Evolutionary conservation across 345 rosid genomes (phyloP).

Genomic region (Eutrema yunnanense): DNA sequence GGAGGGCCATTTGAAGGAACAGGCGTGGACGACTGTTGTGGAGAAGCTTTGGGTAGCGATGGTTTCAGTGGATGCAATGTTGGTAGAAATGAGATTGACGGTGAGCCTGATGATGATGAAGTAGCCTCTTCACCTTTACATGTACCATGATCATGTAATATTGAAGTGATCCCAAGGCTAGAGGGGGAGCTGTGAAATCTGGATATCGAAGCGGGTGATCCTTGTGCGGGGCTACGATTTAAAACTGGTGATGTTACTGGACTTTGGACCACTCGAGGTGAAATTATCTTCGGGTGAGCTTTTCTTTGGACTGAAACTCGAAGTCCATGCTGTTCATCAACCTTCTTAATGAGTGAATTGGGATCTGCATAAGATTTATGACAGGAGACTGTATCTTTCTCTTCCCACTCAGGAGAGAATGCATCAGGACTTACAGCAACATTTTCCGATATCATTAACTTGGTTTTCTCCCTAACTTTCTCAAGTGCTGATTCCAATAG

Average conservation of each 20-base stretch:
- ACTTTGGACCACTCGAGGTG: constrained; percentile 42
- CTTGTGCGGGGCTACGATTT: constrained; percentile 35
- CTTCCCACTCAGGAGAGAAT: constrained; percentile 25
- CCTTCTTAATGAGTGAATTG: constrained; percentile 31
- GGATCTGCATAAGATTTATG: constrained; percentile 33
- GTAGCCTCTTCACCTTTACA: constrained; percentile 39
- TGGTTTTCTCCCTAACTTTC: constrained; percentile 37
- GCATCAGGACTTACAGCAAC: constrained; percentile 22
- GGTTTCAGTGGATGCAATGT: constrained; percentile 21
- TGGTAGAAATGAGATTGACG: constrained; percentile 13
- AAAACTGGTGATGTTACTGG: constrained; percentile 41
- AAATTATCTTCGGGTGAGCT: constrained; percentile 50
- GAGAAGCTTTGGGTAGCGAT: constrained; percentile 9
- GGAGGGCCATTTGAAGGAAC: constrained; percentile 9
- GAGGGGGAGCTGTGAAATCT: constrained; percentile 54
- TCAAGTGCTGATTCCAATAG: constrained; percentile 35
- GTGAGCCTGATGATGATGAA: constrained; percentile 25
- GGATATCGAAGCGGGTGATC: constrained; percentile 40
- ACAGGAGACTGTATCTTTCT: constrained; percentile 18
- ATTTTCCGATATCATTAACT: constrained; percentile 30
- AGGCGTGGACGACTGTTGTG: not conserved
- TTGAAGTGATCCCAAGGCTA: constrained; percentile 66
- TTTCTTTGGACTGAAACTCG: constrained; percentile 45
- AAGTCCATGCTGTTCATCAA: constrained; percentile 42
- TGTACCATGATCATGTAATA: constrained; percentile 60